phyloP scores from a whole-genome alignment of 352 stramenopile genomes.

The Pythium dissotocum region DNA sequence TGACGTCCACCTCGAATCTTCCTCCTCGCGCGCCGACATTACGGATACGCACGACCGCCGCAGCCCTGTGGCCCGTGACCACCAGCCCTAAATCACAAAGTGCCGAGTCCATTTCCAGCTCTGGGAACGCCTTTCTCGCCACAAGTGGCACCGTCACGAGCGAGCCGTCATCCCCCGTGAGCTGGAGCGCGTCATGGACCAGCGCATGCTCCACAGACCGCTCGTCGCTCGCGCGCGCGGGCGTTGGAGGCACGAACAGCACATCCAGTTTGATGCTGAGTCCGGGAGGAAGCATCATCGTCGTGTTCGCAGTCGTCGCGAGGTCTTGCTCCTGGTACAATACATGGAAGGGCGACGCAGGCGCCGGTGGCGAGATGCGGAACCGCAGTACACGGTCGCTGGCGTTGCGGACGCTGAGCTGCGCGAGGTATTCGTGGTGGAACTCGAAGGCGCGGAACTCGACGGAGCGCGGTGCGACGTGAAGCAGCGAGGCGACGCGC shows the following conservation, averaged over 20 bases:
- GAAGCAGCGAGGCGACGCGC: slow-evolving; percentile 43
- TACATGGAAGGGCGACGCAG: slow-evolving; percentile 60
- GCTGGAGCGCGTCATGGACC: slow-evolving; percentile 59
- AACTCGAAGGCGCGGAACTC: slow-evolving; percentile 70
- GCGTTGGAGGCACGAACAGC: slow-evolving; percentile 39
- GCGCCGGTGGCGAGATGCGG: slow-evolving; percentile 47
- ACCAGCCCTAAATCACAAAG: slow-evolving; percentile 70
- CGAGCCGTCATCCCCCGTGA: slow-evolving; percentile 63
- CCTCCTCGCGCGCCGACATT: slow-evolving; percentile 50
- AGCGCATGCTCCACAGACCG: slow-evolving; percentile 32
- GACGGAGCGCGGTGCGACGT: slow-evolving; percentile 57
- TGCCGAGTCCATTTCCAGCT: slow-evolving; percentile 52
- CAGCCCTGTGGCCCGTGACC: slow-evolving; percentile 56
- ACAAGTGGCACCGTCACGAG: slow-evolving; percentile 61
- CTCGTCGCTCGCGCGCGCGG: slow-evolving; percentile 7
- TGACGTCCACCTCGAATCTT: slow-evolving; percentile 52
- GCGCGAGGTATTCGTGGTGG: slow-evolving; percentile 62
- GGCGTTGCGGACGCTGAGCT: slow-evolving; percentile 64
- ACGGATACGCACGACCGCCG: slow-evolving; percentile 48
- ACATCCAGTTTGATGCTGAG: slow-evolving; percentile 68
- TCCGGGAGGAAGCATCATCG: slow-evolving; percentile 57
- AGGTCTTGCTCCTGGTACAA: slow-evolving; percentile 59
- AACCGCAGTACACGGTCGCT: slow-evolving; percentile 66
- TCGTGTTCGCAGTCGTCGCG: slow-evolving; percentile 65
- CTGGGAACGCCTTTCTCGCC: slow-evolving; percentile 50